Evolutionary conservation across 805 yeast species (phyloP), one percentile per base, ranked within the genome.

Genomic region (Priceomyces carsonii): DNA sequence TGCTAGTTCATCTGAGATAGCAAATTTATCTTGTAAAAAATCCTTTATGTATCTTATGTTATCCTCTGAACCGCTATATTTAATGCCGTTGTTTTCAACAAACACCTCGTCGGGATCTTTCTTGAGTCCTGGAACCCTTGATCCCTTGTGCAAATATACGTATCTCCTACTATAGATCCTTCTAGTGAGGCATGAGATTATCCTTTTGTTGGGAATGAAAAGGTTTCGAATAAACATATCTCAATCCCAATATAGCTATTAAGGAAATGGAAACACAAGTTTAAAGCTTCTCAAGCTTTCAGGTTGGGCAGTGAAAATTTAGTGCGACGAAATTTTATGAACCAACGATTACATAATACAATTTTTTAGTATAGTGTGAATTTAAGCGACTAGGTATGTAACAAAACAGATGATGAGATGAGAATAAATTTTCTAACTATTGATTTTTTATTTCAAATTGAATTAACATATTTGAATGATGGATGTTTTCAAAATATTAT

Each of bases 401-500:
- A n/a, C n/a, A n/a, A n/a, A n/a, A n/a, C n/a, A n/a, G n/a, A n/a
- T n/a, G n/a, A n/a, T n/a, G n/a, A n/a, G n/a, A n/a, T n/a, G n/a
- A n/a, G n/a, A n/a, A n/a, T n/a, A n/a, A n/a, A n/a, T n/a, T n/a
- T n/a, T n/a, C n/a, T n/a, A n/a, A n/a, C n/a, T n/a, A n/a, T n/a
- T n/a, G n/a, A n/a, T n/a, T n/a, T n/a, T n/a, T 21, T 21, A 21
- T 21, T 21, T n/a, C 8, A n/a, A n/a, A n/a, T n/a, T n/a, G n/a
- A n/a, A n/a, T n/a, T n/a, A n/a, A n/a, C n/a, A n/a, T n/a, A n/a
- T n/a, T n/a, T n/a, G n/a, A n/a, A n/a, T n/a, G n/a, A 89, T 89
- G 96, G 99, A 91, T 66, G 83, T 91, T 41, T 93, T 91, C 59
- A 72, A 86, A 50, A 80, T 93, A 3, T 72, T 91, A 23, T 71